These are phyloP conservation scores for Pythium folliculosum DNA, from an alignment of 352 stramenopile species.

Conservation along the genomic window DNA sequence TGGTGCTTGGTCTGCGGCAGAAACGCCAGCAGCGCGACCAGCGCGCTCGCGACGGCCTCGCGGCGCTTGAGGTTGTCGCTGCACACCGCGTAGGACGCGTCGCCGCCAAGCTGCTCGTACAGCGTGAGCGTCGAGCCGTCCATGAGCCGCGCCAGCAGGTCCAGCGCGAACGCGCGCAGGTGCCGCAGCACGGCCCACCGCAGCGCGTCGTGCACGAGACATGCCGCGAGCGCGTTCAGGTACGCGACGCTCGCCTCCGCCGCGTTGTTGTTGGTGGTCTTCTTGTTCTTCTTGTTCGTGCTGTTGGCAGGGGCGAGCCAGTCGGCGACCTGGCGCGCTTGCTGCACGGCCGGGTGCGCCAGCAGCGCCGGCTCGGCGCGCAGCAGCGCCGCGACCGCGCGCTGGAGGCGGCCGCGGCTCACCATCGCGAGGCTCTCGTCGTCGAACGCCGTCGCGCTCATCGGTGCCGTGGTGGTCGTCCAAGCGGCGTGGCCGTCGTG, in stretches of 20 bases:
- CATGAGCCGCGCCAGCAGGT: conserved; percentile 66
- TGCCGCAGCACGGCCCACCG: conserved; percentile 51
- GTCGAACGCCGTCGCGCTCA: conserved; percentile 18
- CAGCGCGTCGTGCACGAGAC: conserved; percentile 51
- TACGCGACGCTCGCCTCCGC: conserved; percentile 23
- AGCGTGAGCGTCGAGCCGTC: conserved; percentile 45
- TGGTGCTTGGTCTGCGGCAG: conserved; percentile 57
- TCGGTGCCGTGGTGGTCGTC: conserved; percentile 4
- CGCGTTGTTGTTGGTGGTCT: conserved; percentile 18
- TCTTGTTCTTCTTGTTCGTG: conserved; percentile 11
- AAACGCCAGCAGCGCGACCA: conserved; percentile 56
- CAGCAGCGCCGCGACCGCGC: conserved; percentile 30
- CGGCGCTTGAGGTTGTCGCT: conserved; percentile 50
- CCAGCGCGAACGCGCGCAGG: conserved; percentile 70
- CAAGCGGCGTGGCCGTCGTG: background rate
- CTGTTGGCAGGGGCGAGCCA: conserved; percentile 9
- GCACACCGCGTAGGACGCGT: conserved; percentile 29
- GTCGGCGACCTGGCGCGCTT: conserved; percentile 22
- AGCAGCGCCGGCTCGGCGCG: conserved; percentile 26
- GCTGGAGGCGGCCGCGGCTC: conserved; percentile 35
- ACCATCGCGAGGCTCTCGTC: conserved; percentile 26
- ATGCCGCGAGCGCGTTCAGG: conserved; percentile 59
- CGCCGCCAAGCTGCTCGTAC: conserved; percentile 32
- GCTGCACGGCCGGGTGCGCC: conserved; percentile 43
- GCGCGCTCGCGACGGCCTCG: conserved; percentile 53